Evolutionary conservation across 2,329 filamentous ascomycete species (phyloP), one percentile per base, ranked within the genome.

Genomic region (Ustilaginoidea virens): DNA sequence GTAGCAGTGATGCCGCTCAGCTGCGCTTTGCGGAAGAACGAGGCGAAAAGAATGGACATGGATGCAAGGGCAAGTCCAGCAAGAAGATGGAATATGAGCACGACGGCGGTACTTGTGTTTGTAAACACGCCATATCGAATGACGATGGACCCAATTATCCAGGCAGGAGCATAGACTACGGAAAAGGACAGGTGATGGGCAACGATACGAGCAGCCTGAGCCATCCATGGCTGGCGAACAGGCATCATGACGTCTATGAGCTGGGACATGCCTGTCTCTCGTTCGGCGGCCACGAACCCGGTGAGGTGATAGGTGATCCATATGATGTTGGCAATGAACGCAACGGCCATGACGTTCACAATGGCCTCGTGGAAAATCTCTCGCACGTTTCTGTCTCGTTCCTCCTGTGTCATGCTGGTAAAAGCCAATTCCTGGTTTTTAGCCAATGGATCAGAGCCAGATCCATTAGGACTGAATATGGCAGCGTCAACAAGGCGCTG

Each of bases 161-260:
- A 93, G 5, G 77, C 80, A 0, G 83, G 82, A 2, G 79, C 50
- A 43, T 93, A 93, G 14, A 92, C 63, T 5, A 81, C 49, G 33
- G 80, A 74, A 43, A 93, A 90, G 1, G 83, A 72, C 16, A 90
- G 48, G 46, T 92, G 82, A 35, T 85, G 76, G 0, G 85, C 74
- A 7, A 86, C 46, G 10, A 92, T 63, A n/a, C 86, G 68, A 2
- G 79, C 76, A 14, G 73, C 69, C 52, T 87, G 81, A 7, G 79
- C 74, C 43, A 82, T 65, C 81, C 82, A 92, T 24, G 69, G 60
- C 27, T 65, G 65, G 31, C 66, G 64, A 31, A 80, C 80, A 1
- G 81, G 78, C 63, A 90, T 86, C 82, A 92, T 93, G 31, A 82
- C 78, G 52, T 94, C 86, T 24, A 94, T 72, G 17, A 94, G 61